Conservation (phyloP, 345 rosid species). For the Moricandia arvensis region DNA sequence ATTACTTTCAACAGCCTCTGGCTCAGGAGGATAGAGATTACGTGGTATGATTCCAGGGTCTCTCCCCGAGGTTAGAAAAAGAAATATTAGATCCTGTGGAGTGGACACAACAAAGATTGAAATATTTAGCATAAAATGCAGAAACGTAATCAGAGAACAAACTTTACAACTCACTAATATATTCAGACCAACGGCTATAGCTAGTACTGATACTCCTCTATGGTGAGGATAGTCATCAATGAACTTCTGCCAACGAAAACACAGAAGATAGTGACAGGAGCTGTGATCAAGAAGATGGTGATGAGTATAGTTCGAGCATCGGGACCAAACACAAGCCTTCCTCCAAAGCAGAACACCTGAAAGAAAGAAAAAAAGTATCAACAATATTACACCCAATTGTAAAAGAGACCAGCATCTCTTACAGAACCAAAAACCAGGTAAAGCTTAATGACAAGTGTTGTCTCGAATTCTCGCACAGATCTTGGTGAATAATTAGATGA, state of each 20-base stretch:
- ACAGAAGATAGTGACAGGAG: slow-evolving; percentile 73
- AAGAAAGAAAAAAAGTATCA: neutral
- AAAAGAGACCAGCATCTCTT: neutral
- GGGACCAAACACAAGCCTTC: slow-evolving; percentile 96
- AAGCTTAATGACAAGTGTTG: neutral
- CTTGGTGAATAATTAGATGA: neutral
- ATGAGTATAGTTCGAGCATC: slow-evolving; percentile 70
- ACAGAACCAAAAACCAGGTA: neutral
- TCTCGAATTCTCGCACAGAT: neutral
- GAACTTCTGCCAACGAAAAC: slow-evolving; percentile 68
- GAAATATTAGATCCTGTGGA: slow-evolving; percentile 66
- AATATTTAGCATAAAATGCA: neutral
- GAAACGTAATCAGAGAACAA: neutral
- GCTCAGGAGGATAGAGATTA: slow-evolving; percentile 71
- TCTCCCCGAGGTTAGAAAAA: slow-evolving; percentile 79
- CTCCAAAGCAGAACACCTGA: slow-evolving; percentile 69
- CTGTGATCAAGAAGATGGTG: slow-evolving; percentile 64
- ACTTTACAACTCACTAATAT: slow-evolving; percentile 49
- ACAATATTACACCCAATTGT: neutral
- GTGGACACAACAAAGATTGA: slow-evolving; percentile 1
- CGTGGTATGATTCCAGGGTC: slow-evolving; percentile 97
- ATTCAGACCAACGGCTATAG: slow-evolving; percentile 48
- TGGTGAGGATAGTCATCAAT: slow-evolving; percentile 65
- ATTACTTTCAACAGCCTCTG: slow-evolving; percentile 47
- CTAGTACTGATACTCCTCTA: slow-evolving; percentile 64